These are phyloP conservation scores for Stemphylium beticola DNA, from an alignment of 2,329 filamentous ascomycete genomes.

Conservation along the genomic window DNA sequence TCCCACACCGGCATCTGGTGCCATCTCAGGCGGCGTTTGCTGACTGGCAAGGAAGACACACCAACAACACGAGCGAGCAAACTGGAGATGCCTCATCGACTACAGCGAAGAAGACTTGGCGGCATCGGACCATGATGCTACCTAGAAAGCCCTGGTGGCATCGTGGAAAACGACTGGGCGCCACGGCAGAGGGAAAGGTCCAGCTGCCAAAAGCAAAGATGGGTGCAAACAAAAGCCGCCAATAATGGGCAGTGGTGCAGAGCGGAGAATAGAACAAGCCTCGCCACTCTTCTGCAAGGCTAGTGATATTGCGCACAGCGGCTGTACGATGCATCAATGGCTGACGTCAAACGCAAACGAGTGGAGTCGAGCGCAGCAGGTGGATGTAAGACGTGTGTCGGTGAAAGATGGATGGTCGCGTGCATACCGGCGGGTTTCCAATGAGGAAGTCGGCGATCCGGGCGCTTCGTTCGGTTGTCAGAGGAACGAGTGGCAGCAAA, in stretches of 20 bases:
- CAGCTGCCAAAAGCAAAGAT: slow-evolving; percentile 24
- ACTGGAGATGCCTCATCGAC: slow-evolving; percentile 6
- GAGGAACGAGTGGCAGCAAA: slow-evolving; percentile 22
- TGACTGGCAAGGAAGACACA: neutral
- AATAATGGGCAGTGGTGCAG: slow-evolving; percentile 2
- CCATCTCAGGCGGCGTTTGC: neutral
- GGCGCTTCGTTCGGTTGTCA: slow-evolving; percentile 17
- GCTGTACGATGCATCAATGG: slow-evolving; percentile 8
- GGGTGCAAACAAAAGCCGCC: slow-evolving; percentile 6
- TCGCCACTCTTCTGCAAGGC: slow-evolving; percentile 6
- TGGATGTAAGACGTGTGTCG: neutral
- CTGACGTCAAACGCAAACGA: slow-evolving; percentile 14
- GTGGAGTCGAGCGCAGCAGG: neutral
- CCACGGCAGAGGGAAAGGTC: neutral
- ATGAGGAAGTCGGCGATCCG: slow-evolving; percentile 15
- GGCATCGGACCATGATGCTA: too few species aligned
- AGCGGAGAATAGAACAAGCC: slow-evolving; percentile 10
- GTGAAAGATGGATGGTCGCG: slow-evolving; percentile 2
- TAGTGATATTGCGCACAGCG: slow-evolving; percentile 3
- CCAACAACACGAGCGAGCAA: too few species aligned
- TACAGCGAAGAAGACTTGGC: too few species aligned
- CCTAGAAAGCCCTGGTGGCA: neutral
- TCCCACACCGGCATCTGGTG: neutral
- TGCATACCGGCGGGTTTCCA: slow-evolving; percentile 7
- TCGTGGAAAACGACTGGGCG: neutral